Evolutionary conservation across 192 early-diverging fungal genomes (phyloP), one percentile per base, ranked within the genome.

Genomic region (Spinellus fusiger): DNA sequence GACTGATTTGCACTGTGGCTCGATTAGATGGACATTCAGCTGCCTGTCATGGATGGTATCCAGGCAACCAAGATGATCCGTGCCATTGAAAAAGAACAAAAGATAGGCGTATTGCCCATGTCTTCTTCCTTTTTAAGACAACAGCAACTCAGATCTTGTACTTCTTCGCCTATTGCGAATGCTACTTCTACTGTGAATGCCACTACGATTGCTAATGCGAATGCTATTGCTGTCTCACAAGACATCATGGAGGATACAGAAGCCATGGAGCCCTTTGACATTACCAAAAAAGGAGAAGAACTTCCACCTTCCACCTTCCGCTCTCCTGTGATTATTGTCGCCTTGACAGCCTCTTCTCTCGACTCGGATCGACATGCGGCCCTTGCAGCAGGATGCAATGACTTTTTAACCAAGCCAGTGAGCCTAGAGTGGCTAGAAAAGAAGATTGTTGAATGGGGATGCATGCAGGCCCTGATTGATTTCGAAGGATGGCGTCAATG

Each of bases 401-500:
- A 94, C 74, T 94, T 90, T 70, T 67, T 94, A 56, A 94, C 89
- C 38, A 94, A 95, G 63, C 93, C 93, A 2, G 86, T 93, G 20
- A 86, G 82, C 61, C 65, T 92, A 12, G 77, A 80, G 20, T 95
- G 93, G 93, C 73, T 95, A 18, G 85, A 86, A 59, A 78, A 83
- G 31, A 93, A 93, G 77, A 89, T 95, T 60, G 75, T 87, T 23
- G 93, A 95, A 62, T 95, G 93, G 93, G 93, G 91, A 15, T 86
- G 87, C 56, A 95, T 95, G 87, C 93, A 95, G 61, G 89, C 91
- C 0, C 68, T 95, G 20, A 93, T 95, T 48, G 91, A 95, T 69
- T 85, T 90, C 50, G 88, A 90, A 29, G 81, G 77, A 31, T 86
- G 82, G 82, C 69, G 73, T 31, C 68, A 73, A 46, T 81, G 82